Base-by-base conservation (phyloP, 208 protist genomes). In the Wallacemonas rigidus region DNA sequence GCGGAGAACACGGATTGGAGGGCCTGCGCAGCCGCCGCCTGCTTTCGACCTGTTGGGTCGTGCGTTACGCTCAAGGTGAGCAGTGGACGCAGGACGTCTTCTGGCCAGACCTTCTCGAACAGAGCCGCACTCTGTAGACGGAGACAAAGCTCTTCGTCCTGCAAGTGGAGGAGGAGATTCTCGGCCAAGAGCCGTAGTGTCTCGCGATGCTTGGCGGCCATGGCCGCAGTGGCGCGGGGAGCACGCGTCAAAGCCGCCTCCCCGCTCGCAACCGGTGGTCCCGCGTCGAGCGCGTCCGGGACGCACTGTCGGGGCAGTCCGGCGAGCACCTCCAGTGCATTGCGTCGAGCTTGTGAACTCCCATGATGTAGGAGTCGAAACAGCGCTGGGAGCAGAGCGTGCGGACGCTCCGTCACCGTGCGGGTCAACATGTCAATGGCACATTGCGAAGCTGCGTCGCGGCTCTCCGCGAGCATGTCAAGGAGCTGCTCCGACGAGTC, bases 121-220 rank as follows among this genome's bases (percentile, higher is more conserved):
- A 96, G 77, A 3, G 78, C 72, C 12, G 88, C 83, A 56, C 76
- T 85, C 57, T 88, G 74, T 67, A 96, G 51, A 2, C 91, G 85
- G 47, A 92, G 72, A 14, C 83, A 80, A 39, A 96, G 70, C 72
- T 96, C 88, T 45, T 92, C 87, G 55, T 96, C 91, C 11, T 90
- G 73, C 7, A 96, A 71, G 38, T 85, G 87, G 26, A 93, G 53
- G 11, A 96, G 67, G 38, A 96, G 70, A 44, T 96, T 81, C 67
- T 93, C 83, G 8, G 91, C 83, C 0, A 96, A 75, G 15, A 91
- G 50, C 3, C 89, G 80, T 56, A 94, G 69, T 41, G 92, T 72
- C 6, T 87, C 80, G n/a, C 87, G 84, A 45, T 81, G 11, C 43
- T 65, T 65, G 41, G 60, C 41, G 40, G 60, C 56, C 26, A 15